Evolutionary conservation across 148 eudicot genomes (phyloP), one percentile per base, ranked within the genome.

Genomic region (Heliosperma pusillum): DNA sequence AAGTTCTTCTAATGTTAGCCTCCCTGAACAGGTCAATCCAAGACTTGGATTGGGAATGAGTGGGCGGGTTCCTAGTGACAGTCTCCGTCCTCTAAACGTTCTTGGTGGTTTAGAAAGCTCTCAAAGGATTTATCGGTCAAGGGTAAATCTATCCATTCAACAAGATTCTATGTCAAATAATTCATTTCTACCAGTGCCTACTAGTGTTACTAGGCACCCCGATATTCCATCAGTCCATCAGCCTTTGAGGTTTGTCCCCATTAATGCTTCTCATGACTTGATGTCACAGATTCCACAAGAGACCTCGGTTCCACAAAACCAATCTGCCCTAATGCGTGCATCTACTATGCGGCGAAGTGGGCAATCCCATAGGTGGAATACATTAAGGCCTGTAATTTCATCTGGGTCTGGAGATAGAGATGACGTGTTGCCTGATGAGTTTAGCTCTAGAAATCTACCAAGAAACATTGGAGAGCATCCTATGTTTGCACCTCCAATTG

Each of bases 401-500:
- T 81, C 88, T 55, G 30, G 61, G 27, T 30, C 85, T 44, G 91
- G 77, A 27, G 85, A 75, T 12, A 69, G 84, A 72, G 81, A 72
- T 44, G 69, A 78, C 29, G 29, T 69, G 21, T 72, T 75, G 71
- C 78, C 75, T 11, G 87, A 83, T 70, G 87, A 85, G 72, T 76
- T 84, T 36, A 80, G 73, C 69, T 72, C 88, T 61, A 82, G 86
- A 78, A 83, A 69, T 53, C n/a, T 84, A 76, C 85, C 83, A 17
- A 84, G 87, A 73, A 89, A 75, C 66, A 80, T 86, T 62, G 76
- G 87, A 22, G 94, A 90, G 57, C 91, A 83, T 81, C 91, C 90
- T 29, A 76, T 89, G 77, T 89, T 92, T 77, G 55, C 73, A 40
- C 91, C 92, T 68, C 76, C 86, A 17, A 74, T 61, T 69, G 97